Percentiles rank a stretch among this genome's conserved stretches.
phyloP scores from a whole-genome alignment of 1,139 yeast genomes.

The Spathaspora sp. region DNA sequence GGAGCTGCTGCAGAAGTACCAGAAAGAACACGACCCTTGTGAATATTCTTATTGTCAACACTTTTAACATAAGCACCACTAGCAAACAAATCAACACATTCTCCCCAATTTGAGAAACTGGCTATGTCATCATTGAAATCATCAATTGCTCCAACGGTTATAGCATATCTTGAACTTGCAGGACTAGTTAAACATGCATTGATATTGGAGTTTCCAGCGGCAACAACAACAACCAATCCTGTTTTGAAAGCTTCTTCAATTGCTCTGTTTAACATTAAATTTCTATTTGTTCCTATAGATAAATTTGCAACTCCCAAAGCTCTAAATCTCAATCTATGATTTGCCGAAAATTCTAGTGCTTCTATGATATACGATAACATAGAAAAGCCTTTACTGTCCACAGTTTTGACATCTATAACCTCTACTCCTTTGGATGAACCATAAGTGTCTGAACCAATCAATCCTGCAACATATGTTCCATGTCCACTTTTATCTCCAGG shows the following conservation, averaged over 20 bases:
- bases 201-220: conserved; percentile 81
- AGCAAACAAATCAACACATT: conserved; percentile 81
- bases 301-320: conserved; percentile 70
- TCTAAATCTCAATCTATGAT: conserved; percentile 47
- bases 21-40: conserved; percentile 47
- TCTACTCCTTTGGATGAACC: conserved; percentile 77
- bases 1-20: conserved; percentile 95
- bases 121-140: conserved; percentile 70
- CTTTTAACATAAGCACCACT: conserved; percentile 70
- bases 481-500: conserved; percentile 69
- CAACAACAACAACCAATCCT: conserved; percentile 79
- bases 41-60: conserved; percentile 26
- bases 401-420: conserved; percentile 69
- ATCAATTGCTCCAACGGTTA: conserved; percentile 87
- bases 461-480: conserved; percentile 88
- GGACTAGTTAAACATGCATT: conserved; percentile 84
- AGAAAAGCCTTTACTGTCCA: conserved; percentile 64
- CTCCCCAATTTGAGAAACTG: conserved; percentile 82
- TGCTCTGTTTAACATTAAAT: conserved; percentile 67
- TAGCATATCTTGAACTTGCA: conserved; percentile 67
- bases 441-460: conserved; percentile 72
- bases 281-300: conserved; percentile 73
- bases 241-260: conserved; percentile 66
- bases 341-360: conserved; percentile 71
- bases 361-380: conserved; percentile 63